Evolutionary conservation across 768 basidiomycete species (phyloP).

Genomic region (Amanita polypyramis): DNA sequence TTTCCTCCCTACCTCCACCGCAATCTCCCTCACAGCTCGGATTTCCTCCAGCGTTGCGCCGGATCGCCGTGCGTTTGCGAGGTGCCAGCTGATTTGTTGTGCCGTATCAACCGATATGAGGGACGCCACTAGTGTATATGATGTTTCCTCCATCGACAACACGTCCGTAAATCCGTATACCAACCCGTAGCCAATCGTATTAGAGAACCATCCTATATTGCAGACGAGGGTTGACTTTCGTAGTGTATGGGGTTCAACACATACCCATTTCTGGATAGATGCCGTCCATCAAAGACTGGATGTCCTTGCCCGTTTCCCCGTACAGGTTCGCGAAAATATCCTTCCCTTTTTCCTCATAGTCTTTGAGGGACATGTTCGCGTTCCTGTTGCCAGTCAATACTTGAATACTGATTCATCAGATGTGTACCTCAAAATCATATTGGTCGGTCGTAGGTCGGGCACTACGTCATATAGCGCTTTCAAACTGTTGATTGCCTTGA

Average conservation of each 20-base stretch:
- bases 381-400: slow-evolving; percentile 21
- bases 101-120: slow-evolving; percentile 54
- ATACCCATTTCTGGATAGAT: slow-evolving; percentile 59
- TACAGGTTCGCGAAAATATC: slow-evolving; percentile 39
- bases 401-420: not conserved
- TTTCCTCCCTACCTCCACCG: slow-evolving; percentile 37
- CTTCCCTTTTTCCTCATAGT: slow-evolving; percentile 31
- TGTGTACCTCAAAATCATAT: slow-evolving; percentile 36
- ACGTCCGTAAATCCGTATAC: slow-evolving; percentile 39
- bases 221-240: not conserved
- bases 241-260: slow-evolving; percentile 10
- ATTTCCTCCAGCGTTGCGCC: slow-evolving; percentile 46
- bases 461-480: slow-evolving; percentile 37
- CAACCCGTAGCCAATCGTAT: slow-evolving; percentile 44
- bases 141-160: slow-evolving; percentile 42
- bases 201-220: slow-evolving; percentile 40
- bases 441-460: slow-evolving; percentile 37
- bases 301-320: slow-evolving; percentile 39
- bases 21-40: slow-evolving; percentile 41
- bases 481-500: slow-evolving; percentile 49
- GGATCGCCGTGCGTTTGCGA: slow-evolving; percentile 41
- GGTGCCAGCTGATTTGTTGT: slow-evolving; percentile 57
- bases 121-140: slow-evolving; percentile 50
- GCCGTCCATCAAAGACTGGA: slow-evolving; percentile 35
- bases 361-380: slow-evolving; percentile 27